phyloP scores from a whole-genome alignment of 441 rosid genomes.

The Adansonia rubrostipa region DNA sequence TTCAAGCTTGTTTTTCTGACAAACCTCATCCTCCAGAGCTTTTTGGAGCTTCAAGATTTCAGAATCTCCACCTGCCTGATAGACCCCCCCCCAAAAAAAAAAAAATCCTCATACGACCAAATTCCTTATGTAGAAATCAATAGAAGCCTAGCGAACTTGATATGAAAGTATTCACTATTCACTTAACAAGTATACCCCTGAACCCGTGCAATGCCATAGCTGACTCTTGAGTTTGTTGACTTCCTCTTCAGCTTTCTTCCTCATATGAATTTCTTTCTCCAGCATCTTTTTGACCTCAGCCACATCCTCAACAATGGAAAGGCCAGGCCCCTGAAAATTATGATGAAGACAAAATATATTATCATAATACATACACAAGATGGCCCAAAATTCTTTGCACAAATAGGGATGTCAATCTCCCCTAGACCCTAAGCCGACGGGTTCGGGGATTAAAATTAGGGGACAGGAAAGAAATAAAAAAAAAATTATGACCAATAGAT shows the following conservation, averaged over 20 bases:
- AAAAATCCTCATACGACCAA: constrained; percentile 28
- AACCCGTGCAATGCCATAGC: constrained; percentile 51
- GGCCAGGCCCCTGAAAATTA: constrained; percentile 48
- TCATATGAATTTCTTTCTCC: constrained; percentile 70
- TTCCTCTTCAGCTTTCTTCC: constrained; percentile 86
- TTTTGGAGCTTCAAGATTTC: constrained; percentile 75
- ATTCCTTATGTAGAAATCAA: constrained; percentile 25
- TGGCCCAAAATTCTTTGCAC: neutral
- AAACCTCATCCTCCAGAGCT: constrained; percentile 78
- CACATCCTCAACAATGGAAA: constrained; percentile 58
- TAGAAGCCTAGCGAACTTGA: neutral
- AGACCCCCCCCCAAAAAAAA: constrained; percentile 28
- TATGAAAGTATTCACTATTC: constrained; percentile 7
- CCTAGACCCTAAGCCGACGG: neutral
- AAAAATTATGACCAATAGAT: too few relatives aligned
- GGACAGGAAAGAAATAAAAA: neutral
- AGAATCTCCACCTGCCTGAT: constrained; percentile 69
- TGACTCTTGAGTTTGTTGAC: constrained; percentile 66
- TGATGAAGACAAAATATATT: constrained; percentile 14
- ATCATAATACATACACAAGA: constrained; percentile 12
- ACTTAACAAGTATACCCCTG: constrained; percentile 56
- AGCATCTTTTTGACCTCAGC: constrained; percentile 63
- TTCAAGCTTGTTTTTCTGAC: constrained; percentile 80
- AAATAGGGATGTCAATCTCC: constrained; percentile 19
- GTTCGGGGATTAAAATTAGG: neutral